Evolutionary conservation across 495 filamentous ascomycete species (phyloP).

Genomic region (Penicillium mononematosum): DNA sequence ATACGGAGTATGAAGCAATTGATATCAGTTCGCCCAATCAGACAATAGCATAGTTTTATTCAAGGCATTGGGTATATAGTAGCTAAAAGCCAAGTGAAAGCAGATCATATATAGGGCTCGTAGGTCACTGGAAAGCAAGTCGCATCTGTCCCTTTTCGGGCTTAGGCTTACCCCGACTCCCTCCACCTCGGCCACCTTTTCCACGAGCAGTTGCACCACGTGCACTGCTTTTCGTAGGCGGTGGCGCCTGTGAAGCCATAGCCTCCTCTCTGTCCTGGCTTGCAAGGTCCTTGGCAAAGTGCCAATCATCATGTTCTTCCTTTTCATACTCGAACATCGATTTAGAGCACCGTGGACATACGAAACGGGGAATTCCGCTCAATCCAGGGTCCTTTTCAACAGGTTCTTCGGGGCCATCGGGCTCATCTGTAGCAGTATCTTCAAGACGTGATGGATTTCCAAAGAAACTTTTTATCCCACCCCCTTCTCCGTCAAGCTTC

Average conservation of each 20-base stretch:
- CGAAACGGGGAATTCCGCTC: conserved; percentile 16
- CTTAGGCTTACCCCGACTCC: conserved; percentile 53
- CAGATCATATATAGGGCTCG: not conserved
- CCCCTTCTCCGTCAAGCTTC: conserved; percentile 29
- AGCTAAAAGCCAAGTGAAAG: not conserved
- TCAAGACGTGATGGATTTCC: conserved; percentile 20
- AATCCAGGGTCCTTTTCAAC: not conserved
- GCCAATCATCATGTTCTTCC: conserved; percentile 89
- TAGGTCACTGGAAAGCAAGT: conserved; percentile 53
- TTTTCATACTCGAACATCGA: conserved; percentile 54
- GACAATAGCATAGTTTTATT: not conserved
- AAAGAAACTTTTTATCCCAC: conserved; percentile 39
- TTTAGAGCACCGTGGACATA: conserved; percentile 66
- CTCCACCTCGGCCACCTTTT: conserved; percentile 30
- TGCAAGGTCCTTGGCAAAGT: conserved; percentile 86
- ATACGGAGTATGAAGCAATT: not conserved
- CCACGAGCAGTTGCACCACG: conserved; percentile 32
- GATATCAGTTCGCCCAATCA: not conserved
- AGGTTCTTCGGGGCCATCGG: conserved; percentile 1
- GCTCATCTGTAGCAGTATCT: conserved; percentile 13
- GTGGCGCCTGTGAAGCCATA: conserved; percentile 24
- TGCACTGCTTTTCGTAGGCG: conserved; percentile 21
- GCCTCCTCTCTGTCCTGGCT: conserved; percentile 52
- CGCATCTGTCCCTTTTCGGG: conserved; percentile 76
- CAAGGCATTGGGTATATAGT: conserved; percentile 9